These are phyloP conservation scores for Ceratonia siliqua DNA, from an alignment of 306 rosid species.

Conservation along the genomic window DNA sequence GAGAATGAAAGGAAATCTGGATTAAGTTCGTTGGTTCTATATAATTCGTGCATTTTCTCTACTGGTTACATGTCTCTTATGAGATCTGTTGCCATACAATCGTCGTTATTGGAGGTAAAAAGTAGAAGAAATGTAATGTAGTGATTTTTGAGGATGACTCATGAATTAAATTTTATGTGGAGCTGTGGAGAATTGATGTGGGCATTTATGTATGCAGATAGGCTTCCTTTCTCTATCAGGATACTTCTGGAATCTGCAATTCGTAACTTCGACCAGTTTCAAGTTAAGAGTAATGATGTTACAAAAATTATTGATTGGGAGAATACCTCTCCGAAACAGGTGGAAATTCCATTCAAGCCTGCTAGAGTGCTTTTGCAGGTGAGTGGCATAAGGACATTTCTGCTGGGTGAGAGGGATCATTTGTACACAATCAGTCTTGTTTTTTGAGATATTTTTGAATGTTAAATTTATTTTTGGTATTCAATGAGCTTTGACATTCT, in stretches of 20 bases:
- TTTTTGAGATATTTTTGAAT: not conserved
- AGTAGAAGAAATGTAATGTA: not conserved
- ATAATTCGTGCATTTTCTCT: not conserved
- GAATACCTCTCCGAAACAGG: constrained; percentile 75
- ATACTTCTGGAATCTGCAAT: constrained; percentile 96
- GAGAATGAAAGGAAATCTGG: constrained; percentile 21
- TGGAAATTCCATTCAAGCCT: constrained; percentile 95
- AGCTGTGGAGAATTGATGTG: constrained; percentile 2
- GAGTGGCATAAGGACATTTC: constrained; percentile 15
- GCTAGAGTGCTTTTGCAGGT: constrained; percentile 99
- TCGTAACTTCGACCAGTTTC: constrained; percentile 95
- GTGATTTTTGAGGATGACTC: not conserved
- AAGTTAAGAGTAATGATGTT: constrained; percentile 76
- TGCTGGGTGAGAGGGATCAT: not conserved
- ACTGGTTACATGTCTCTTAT: not conserved
- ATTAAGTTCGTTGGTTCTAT: constrained; percentile 2
- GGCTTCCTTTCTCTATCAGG: constrained; percentile 84
- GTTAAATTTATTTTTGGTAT: not conserved
- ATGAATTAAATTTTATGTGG: not conserved
- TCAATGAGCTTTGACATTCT: constrained; percentile 27
- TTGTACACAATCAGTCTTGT: not conserved
- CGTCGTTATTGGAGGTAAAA: not conserved
- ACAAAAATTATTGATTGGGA: constrained; percentile 95
- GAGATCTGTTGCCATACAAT: constrained; percentile 8
- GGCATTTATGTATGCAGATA: constrained; percentile 54